Evolutionary conservation across 805 yeast species (phyloP).

Genomic region (Tetrapisispora nanseiensis): DNA sequence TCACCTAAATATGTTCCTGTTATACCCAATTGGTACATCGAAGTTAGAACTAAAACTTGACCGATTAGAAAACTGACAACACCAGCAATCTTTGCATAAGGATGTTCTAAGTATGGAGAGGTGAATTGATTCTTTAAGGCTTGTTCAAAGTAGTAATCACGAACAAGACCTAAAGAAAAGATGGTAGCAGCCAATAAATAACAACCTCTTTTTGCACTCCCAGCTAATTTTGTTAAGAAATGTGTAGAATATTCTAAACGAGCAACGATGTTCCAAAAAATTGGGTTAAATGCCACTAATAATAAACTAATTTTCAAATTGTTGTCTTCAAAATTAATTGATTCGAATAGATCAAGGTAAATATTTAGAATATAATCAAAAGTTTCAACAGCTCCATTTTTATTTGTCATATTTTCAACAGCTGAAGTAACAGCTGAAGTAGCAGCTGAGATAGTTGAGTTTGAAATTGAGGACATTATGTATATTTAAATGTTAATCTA

Average conservation of each 20-base stretch:
- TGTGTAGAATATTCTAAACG: slow-evolving; percentile 75
- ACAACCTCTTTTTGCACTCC: slow-evolving; percentile 68
- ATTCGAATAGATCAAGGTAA: slow-evolving; percentile 7
- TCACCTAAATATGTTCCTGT: slow-evolving; percentile 97
- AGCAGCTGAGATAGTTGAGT: background rate
- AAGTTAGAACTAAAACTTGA: slow-evolving; percentile 65
- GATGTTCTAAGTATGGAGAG: slow-evolving; percentile 41
- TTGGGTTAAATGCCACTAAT: slow-evolving; percentile 82
- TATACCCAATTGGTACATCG: slow-evolving; percentile 89
- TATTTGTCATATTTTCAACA: background rate
- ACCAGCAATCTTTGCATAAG: slow-evolving; percentile 42
- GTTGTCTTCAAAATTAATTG: slow-evolving; percentile 15
- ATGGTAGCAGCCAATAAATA: slow-evolving; percentile 75
- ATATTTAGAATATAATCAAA: slow-evolving; percentile 6
- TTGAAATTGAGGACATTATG: background rate
- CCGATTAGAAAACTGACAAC: slow-evolving; percentile 52
- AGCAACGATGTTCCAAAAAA: slow-evolving; percentile 92
- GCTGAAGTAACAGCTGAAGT: background rate
- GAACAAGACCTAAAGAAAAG: slow-evolving; percentile 70
- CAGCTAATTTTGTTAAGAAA: slow-evolving; percentile 61
- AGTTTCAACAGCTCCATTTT: background rate
- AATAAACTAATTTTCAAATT: slow-evolving; percentile 39
- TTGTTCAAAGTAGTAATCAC: slow-evolving; percentile 65
- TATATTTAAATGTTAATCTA: too few relatives aligned
- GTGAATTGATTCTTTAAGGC: slow-evolving; percentile 69